These are phyloP conservation scores for Penicillium thymicola DNA, from an alignment of 2,329 filamentous ascomycete genomes.

Conservation along the genomic window DNA sequence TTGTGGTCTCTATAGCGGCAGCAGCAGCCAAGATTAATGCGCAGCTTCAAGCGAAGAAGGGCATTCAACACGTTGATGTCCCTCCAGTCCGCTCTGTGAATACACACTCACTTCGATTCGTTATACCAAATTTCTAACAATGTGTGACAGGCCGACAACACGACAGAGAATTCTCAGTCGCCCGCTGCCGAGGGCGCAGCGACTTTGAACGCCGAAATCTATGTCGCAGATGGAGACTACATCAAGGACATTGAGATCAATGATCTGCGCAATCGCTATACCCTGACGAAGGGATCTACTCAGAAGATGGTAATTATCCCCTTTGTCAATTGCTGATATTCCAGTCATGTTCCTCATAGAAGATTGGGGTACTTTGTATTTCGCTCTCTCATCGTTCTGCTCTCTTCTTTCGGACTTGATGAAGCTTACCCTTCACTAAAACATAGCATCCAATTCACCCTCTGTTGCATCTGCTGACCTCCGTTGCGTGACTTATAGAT, in stretches of 20 bases:
- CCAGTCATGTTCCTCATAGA: constrained; percentile 45
- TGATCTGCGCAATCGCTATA: constrained; percentile 92
- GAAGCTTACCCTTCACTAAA: constrained; percentile 65
- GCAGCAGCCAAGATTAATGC: constrained; percentile 86
- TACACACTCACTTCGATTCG: not conserved
- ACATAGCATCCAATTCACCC: constrained; percentile 57
- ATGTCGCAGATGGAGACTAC: constrained; percentile 93
- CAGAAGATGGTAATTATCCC: constrained; percentile 99
- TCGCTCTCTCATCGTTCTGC: constrained; percentile 28
- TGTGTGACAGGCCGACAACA: constrained; percentile 44
- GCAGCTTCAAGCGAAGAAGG: constrained; percentile 79
- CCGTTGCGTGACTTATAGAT: constrained; percentile 88
- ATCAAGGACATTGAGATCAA: constrained; percentile 99
- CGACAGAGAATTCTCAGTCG: constrained; percentile 55
- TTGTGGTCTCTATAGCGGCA: constrained; percentile 58
- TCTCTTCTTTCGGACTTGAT: constrained; percentile 53
- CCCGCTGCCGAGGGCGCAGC: constrained; percentile 49
- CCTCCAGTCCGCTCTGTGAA: constrained; percentile 69
- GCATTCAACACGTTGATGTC: constrained; percentile 85
- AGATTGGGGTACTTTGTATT: constrained; percentile 31
- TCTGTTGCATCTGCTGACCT: constrained; percentile 94
- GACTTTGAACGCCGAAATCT: constrained; percentile 80
- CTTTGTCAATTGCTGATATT: constrained; percentile 65
- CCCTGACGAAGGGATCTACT: constrained; percentile 92
- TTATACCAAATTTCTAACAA: constrained; percentile 12